Evolutionary conservation across 805 yeast genomes (phyloP).

Genomic region (Yamadazyma philogaea): DNA sequence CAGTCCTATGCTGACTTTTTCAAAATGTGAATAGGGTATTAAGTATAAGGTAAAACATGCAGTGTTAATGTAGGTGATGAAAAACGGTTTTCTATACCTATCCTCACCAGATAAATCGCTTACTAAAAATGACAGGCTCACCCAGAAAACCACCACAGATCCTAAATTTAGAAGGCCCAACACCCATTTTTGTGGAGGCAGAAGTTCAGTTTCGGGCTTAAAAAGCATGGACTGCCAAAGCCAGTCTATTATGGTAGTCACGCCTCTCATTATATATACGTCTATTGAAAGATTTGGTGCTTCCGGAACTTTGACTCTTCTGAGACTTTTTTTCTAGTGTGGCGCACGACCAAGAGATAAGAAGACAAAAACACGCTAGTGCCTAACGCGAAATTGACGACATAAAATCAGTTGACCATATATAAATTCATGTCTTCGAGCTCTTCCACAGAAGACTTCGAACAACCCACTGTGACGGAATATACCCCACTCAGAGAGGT

Average conservation of each 20-base stretch:
- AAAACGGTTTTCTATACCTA: conserved; percentile 81
- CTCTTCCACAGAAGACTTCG: conserved; percentile 2
- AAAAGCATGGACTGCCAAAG: conserved; percentile 4
- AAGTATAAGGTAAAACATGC: conserved; percentile 78
- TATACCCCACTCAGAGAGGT: conserved; percentile 14
- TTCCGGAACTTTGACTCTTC: not conserved
- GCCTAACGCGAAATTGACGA: not conserved
- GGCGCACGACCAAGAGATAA: conserved; percentile 6
- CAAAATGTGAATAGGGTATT: conserved; percentile 49
- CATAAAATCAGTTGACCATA: not conserved
- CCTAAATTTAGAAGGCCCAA: conserved; percentile 71
- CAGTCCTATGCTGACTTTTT: conserved; percentile 20
- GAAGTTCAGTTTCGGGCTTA: conserved; percentile 12
- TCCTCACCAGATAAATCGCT: conserved; percentile 70
- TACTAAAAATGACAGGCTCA: conserved; percentile 79
- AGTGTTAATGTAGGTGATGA: conserved; percentile 89
- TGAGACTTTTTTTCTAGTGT: conserved; percentile 3
- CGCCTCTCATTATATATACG: not conserved
- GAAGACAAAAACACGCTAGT: not conserved
- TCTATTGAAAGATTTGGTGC: not conserved
- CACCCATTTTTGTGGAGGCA: conserved; percentile 54
- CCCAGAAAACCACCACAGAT: conserved; percentile 86
- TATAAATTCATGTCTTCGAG: not conserved
- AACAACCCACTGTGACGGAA: conserved; percentile 23
- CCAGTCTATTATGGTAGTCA: not conserved